phyloP scores from a whole-genome alignment of 805 yeast genomes.

The Danielia oregonensis region DNA sequence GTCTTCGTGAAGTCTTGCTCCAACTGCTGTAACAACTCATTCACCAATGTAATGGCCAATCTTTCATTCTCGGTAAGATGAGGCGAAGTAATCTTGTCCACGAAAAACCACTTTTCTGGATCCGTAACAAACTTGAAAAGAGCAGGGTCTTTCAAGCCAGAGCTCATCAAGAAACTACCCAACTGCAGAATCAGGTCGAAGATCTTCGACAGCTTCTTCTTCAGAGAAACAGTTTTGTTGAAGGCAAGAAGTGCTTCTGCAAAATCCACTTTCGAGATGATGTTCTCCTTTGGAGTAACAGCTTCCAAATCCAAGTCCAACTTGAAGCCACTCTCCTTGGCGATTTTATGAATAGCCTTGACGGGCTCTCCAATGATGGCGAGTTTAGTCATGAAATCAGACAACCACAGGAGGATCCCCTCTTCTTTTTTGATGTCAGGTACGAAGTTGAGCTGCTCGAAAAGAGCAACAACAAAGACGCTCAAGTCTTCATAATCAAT shows the following conservation, averaged over 20 bases:
- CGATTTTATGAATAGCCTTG: constrained; percentile 16
- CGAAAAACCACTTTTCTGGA: constrained; percentile 19
- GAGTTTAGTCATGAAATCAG: constrained; percentile 44
- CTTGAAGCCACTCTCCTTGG: constrained; percentile 6
- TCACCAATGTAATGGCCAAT: constrained; percentile 28
- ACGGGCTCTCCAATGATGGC: constrained; percentile 58
- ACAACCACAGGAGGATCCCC: constrained; percentile 45
- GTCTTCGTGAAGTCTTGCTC: constrained; percentile 7
- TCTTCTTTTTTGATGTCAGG: constrained; percentile 18
- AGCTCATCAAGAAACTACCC: constrained; percentile 33
- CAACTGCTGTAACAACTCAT: constrained; percentile 34
- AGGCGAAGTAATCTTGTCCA: constrained; percentile 3
- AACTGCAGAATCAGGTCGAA: constrained; percentile 40
- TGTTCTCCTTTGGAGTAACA: constrained; percentile 3
- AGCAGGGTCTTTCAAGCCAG: constrained; percentile 8
- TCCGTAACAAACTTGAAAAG: constrained; percentile 14
- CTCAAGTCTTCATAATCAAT: constrained; percentile 26
- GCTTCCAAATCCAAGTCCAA: constrained; percentile 2
- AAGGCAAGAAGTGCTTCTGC: constrained; percentile 43
- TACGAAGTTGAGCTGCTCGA: constrained; percentile 69
- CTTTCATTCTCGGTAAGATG: constrained; percentile 18
- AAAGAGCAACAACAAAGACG: constrained; percentile 33
- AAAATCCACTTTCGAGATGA: constrained; percentile 43
- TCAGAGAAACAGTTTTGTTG: constrained; percentile 24
- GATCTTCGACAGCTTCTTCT: constrained; percentile 19